phyloP scores from a whole-genome alignment of 2,329 filamentous ascomycete species.

The Pezicula radicicola region DNA sequence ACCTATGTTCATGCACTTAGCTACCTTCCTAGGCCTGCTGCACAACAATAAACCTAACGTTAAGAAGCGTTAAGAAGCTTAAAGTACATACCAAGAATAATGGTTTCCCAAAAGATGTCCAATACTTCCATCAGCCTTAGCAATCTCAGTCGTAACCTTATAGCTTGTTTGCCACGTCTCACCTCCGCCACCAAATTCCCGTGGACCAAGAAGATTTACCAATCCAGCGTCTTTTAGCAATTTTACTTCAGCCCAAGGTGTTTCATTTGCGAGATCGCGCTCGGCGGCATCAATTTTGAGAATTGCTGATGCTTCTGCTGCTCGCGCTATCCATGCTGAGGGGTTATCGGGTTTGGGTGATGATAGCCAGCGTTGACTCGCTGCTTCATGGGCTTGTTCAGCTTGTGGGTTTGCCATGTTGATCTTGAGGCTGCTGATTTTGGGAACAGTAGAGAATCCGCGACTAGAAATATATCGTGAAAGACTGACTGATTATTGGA shows the following conservation, averaged over 20 bases:
- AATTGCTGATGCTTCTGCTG: background rate
- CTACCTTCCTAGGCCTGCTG: no score
- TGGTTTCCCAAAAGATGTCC: constrained; percentile 1
- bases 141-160: constrained; percentile 24
- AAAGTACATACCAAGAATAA: constrained; percentile 1
- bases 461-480: no score
- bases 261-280: background rate
- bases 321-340: background rate
- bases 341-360: background rate
- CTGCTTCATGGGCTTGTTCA: background rate
- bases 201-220: background rate
- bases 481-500: no score
- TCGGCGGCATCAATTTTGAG: background rate
- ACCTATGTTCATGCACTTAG: background rate
- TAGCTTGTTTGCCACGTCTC: constrained; percentile 53
- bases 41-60: no score
- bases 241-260: constrained; percentile 1
- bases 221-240: constrained; percentile 1
- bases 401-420: background rate
- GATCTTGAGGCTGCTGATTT: background rate
- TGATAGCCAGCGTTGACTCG: background rate
- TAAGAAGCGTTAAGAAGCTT: no score
- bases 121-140: constrained; percentile 3
- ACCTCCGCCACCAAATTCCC: constrained; percentile 40
- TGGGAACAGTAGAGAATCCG: background rate